These are phyloP conservation scores for Parastagonospora nodorum DNA, from an alignment of 2,329 filamentous ascomycete species.

Conservation along the genomic window DNA sequence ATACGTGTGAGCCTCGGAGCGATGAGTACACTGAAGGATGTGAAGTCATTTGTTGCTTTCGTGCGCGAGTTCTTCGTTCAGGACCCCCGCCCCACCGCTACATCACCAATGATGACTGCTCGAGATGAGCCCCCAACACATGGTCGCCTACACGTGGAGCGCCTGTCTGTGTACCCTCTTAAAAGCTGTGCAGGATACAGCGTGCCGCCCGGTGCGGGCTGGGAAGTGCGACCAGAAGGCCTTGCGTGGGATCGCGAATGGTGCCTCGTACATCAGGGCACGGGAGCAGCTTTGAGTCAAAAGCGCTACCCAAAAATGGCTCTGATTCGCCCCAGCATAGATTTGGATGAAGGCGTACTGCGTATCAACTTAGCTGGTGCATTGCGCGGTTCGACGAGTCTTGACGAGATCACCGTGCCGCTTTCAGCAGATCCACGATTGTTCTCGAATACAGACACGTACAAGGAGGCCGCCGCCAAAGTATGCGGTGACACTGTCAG, in stretches of 20 bases:
- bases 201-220: conserved; percentile 66
- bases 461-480: conserved; percentile 60
- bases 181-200: conserved; percentile 88
- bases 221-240: conserved; percentile 82
- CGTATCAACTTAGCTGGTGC: conserved; percentile 60
- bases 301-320: conserved; percentile 90
- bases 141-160: conserved; percentile 51
- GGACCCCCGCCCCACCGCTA: conserved; percentile 10
- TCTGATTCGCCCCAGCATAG: conserved; percentile 74
- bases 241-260: conserved; percentile 95
- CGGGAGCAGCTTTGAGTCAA: conserved; percentile 82
- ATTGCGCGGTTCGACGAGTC: conserved; percentile 37
- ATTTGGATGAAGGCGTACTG: conserved; percentile 70
- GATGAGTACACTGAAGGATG: conserved; percentile 81
- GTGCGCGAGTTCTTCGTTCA: conserved; percentile 57
- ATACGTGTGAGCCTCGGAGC: conserved; percentile 85
- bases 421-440: conserved; percentile 70
- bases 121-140: conserved; percentile 32
- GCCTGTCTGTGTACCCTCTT: conserved; percentile 76
- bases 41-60: conserved; percentile 73
- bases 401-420: conserved; percentile 54
- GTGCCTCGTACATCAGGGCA: conserved; percentile 89
- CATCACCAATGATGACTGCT: conserved; percentile 25
- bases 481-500: conserved; percentile 84
- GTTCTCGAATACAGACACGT: conserved; percentile 51